A percentile compares a stretch with the other conserved stretches of the same genome.
Evolutionary conservation across 768 basidiomycete genomes (phyloP).

Genomic region (Rhodotorula paludigena): DNA sequence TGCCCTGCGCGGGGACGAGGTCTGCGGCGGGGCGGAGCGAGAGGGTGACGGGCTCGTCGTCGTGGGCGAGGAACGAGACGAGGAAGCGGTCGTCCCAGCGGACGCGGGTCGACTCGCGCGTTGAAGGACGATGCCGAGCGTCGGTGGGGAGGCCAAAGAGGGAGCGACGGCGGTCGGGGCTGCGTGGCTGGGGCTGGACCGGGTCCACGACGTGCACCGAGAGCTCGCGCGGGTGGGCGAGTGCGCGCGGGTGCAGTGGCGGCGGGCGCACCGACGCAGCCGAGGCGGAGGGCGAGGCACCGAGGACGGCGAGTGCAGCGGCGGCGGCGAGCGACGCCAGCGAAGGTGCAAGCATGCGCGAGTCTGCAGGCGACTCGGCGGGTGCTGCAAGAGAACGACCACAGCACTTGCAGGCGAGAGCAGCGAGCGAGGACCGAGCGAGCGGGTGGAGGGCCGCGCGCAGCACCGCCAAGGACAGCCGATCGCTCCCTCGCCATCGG

Average conservation of each 20-base stretch:
- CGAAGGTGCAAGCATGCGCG: no score
- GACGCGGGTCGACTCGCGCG: no score
- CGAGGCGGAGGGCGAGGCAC: background rate
- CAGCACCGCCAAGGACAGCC: no score
- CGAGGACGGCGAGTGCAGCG: background rate
- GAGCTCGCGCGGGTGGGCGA: constrained; percentile 19
- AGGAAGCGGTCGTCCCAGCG: constrained; percentile 31
- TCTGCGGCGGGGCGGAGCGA: constrained; percentile 17
- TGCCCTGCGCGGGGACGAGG: constrained; percentile 24
- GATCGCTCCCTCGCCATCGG: no score
- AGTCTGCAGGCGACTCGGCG: no score
- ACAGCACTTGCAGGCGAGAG: no score
- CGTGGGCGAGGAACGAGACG: constrained; percentile 19
- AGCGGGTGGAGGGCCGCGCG: no score
- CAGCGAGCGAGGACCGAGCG: no score
- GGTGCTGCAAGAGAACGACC: no score
- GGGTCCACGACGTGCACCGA: constrained; percentile 7
- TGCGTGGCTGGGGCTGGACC: background rate
- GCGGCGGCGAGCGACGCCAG: background rate
- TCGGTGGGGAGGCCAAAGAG: no score
- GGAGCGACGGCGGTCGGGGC: background rate
- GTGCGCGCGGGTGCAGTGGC: constrained; percentile 19
- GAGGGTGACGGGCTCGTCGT: constrained; percentile 16
- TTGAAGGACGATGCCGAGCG: no score
- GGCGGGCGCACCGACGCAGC: constrained; percentile 8